Conservation (phyloP, 345 rosid species). For the Pseudoturritis turrita region DNA sequence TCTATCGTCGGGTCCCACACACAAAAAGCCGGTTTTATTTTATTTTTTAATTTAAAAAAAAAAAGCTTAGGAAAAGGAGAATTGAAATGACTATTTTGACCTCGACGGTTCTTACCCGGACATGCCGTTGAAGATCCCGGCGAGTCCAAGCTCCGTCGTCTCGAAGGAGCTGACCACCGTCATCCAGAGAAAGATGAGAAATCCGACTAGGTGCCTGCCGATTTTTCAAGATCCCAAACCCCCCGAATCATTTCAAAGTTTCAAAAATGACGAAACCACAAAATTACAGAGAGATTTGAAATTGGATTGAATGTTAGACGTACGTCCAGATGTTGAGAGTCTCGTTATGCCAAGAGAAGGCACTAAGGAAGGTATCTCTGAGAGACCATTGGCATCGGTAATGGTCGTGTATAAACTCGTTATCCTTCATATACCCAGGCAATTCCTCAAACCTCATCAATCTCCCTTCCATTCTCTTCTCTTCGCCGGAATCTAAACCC, state of each 20-base stretch:
- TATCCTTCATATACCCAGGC: constrained; percentile 79
- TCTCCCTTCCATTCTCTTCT: constrained; percentile 29
- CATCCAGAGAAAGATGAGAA: constrained; percentile 55
- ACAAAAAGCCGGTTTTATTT: background rate
- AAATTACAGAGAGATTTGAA: background rate
- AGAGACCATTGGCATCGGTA: constrained; percentile 92
- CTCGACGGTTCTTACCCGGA: constrained; percentile 40
- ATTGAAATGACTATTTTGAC: constrained; percentile 2
- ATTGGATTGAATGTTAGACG: constrained; percentile 20
- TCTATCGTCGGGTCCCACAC: constrained; percentile 32
- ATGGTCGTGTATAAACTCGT: constrained; percentile 76
- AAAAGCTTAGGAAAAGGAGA: background rate
- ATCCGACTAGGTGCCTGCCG: constrained; percentile 72
- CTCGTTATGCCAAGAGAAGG: constrained; percentile 87
- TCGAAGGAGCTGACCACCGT: constrained; percentile 55
- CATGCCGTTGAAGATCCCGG: constrained; percentile 38
- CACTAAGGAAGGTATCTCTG: constrained; percentile 61
- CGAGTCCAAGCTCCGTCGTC: constrained; percentile 45
- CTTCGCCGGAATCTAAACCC: background rate
- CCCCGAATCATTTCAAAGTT: background rate
- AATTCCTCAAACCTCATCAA: constrained; percentile 65
- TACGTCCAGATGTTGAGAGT: constrained; percentile 93
- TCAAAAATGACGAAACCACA: background rate
- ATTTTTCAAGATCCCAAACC: background rate
- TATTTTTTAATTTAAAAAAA: background rate